Percentiles rank a stretch among this genome's conserved stretches.
Conservation (phyloP, 192 early-diverging fungal genomes). For the Chytriomyces sp. region DNA sequence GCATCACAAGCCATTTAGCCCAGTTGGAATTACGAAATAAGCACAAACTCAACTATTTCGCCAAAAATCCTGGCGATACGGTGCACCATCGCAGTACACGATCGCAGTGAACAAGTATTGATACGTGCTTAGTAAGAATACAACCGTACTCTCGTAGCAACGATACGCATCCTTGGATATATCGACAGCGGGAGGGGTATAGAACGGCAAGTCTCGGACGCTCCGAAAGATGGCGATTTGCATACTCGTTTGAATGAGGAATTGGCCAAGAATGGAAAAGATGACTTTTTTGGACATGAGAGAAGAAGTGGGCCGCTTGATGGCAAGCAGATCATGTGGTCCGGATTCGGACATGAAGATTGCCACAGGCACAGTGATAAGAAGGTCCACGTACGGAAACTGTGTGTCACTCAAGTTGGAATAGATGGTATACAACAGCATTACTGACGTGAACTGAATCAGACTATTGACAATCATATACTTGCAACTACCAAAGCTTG, state of each 20-base stretch:
- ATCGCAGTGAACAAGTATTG: constrained; percentile 91
- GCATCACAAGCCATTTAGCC: not conserved
- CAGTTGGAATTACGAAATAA: not conserved
- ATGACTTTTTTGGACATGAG: constrained; percentile 90
- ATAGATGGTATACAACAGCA: constrained; percentile 84
- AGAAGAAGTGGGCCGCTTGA: constrained; percentile 86
- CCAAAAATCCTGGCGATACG: constrained; percentile 86
- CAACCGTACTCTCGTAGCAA: constrained; percentile 87
- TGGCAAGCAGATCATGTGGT: constrained; percentile 69
- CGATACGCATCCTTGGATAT: constrained; percentile 68
- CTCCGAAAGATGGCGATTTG: constrained; percentile 75
- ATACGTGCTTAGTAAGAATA: constrained; percentile 89
- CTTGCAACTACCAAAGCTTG: constrained; percentile 98
- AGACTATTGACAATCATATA: constrained; percentile 97
- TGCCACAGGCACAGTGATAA: constrained; percentile 74
- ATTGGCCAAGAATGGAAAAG: constrained; percentile 87
- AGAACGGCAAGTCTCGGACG: constrained; percentile 77
- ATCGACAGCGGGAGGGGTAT: constrained; percentile 60
- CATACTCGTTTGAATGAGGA: constrained; percentile 77
- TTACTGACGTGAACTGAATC: constrained; percentile 95
- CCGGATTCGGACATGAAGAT: constrained; percentile 86
- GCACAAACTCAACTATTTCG: constrained; percentile 75
- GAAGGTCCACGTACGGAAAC: constrained; percentile 81
- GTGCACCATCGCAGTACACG: constrained; percentile 94
- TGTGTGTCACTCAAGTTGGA: constrained; percentile 92